Base-by-base conservation (phyloP, 176 grass and related monocot species). In the Oryza meridionalis region DNA sequence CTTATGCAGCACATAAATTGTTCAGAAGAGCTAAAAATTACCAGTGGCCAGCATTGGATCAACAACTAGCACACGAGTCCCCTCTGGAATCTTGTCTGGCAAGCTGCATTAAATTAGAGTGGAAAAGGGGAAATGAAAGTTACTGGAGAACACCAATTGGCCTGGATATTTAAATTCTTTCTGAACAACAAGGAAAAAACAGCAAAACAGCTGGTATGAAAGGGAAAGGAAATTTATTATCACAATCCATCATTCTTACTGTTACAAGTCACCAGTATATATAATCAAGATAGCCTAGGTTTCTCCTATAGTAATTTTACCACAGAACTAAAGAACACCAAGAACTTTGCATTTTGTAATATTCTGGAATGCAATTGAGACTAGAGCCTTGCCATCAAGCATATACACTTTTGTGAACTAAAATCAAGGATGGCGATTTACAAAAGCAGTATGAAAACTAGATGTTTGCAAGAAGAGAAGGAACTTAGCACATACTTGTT, bases 11-110 rank as follows among this genome's bases (percentile, higher is more conserved):
- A 81, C 21, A 73, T 7, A 69, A 62, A 37, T 40, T 69, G 37
- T 83, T 78, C 63, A 83, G 31, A 61, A 88, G 25, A 81, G 35
- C 3, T 59, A 61, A 84, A 78, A 38, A 42, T 69, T 92, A 99
- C 93, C 93, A 9, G 96, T 99, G 38, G 96, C 96, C 38, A 99
- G 84, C 96, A 99, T 96, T 72, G 96, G 96, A 82, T 99, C 93
- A 70, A 99, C 85, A 89, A 94, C 86, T 87, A 99, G 81, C 77
- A 90, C 82, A 82, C 90, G 93, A 79, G 89, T 74, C n/a, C 89
- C 93, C 59, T 94, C 89, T 44, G 96, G 84, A 86, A 99, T 92
- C 19, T 77, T 92, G 83, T 96, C 88, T 71, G 96, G 96, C 73
- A 99, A 88, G 33, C 96, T 99, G 88, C 80, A 88, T 82, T 84